Base-by-base conservation (phyloP, 1,139 yeast species). In the Nakaseomyces nivariensis region DNA sequence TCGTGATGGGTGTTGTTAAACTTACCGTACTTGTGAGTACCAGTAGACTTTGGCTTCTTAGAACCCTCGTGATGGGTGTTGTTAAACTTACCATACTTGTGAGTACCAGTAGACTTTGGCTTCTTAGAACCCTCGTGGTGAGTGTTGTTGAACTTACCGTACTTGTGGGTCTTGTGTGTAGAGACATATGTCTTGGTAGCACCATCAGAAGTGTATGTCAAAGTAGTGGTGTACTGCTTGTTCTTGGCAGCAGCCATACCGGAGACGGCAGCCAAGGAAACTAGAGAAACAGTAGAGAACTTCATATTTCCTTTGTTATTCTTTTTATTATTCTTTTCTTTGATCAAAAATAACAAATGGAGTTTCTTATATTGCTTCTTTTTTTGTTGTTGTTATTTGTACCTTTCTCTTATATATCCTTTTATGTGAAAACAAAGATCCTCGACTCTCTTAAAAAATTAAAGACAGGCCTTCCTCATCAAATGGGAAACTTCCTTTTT, bases 1-100 rank as follows among this genome's bases (percentile, higher is more conserved):
- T 56, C 37, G 25, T 44, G 44, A 27, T 54, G 61, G 53, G 81
- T 76, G 67, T 76, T 74, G 72, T 78, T 72, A 59, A 77, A 77
- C 63, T 69, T 72, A 51, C 82, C 81, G 57, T 67, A 68, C 56
- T 62, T 71, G 68, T 74, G 77, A 51, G 78, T 74, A 53, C 68
- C 70, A 48, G 73, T 63, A 50, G 64, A 60, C 51, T 67, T 62
- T 37, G 68, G 55, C 31, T 64, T 65, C 45, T 64, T 61, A 36
- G 70, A 65, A n/a, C 44, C 44, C 44, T 41, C 44, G 44, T 67
- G 56, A 38, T 57, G 49, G 33, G 81, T 76, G 67, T 75, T 73
- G 70, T 77, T 72, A 58, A 76, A 77, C 62, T 69, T 72, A 51
- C 81, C 81, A 56, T 68, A 68, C 57, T 63, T 71, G 67, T 74